Evolutionary conservation across 257 asterid species (phyloP).

Genomic region (Solanum pimpinellifolium): DNA sequence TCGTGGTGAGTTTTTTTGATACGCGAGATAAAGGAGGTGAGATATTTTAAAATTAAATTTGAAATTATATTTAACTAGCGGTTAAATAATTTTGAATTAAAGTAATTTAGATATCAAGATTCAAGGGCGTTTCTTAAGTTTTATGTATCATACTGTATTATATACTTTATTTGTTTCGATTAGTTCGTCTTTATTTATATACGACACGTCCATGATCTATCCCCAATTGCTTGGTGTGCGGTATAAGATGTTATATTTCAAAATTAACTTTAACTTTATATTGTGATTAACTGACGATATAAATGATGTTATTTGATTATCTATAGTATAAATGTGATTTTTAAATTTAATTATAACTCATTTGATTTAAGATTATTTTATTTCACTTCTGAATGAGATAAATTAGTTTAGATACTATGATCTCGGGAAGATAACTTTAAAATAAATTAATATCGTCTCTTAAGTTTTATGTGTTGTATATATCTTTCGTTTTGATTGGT

Average conservation of each 20-base stretch:
- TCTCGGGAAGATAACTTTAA: neutral
- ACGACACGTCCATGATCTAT: too few species aligned
- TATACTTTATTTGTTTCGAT: fast-evolving
- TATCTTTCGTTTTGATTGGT: too few species aligned
- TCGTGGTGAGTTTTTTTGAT: fast-evolving
- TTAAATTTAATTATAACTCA: neutral
- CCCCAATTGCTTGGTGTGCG: neutral
- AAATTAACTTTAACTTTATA: too few species aligned
- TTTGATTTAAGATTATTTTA: neutral
- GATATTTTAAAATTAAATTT: too few species aligned
- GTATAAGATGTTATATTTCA: too few species aligned
- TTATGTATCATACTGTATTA: too few species aligned
- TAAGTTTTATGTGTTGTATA: neutral
- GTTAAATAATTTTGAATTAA: too few species aligned
- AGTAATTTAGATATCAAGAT: too few species aligned
- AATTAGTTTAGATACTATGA: neutral
- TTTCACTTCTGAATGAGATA: neutral
- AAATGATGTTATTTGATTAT: neutral
- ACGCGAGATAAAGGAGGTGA: neutral
- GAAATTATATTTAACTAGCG: too few species aligned
- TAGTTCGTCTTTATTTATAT: too few species aligned
- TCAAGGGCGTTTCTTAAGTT: too few species aligned
- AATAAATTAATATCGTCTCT: neutral
- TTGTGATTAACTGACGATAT: too few species aligned
- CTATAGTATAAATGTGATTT: neutral